Evolutionary conservation across 225 moss, liverwort and hornwort genomes (phyloP), one percentile per base, ranked within the genome.

Genomic region (Polytrichum formosum): DNA sequence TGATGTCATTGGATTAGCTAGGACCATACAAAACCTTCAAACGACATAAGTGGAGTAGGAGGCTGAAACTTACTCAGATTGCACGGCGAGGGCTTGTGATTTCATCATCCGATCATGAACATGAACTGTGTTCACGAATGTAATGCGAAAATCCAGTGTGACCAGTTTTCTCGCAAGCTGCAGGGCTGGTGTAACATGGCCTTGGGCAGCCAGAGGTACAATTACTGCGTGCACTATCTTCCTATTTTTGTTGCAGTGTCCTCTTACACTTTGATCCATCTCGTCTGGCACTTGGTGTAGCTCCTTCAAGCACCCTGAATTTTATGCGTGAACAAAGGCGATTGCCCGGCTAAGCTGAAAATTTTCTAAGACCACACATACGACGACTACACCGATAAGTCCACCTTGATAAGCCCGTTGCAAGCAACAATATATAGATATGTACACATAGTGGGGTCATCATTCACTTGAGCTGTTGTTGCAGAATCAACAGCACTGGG

Each of bases 101-200:
- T 58, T 56, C 71, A 71, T 69, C 17, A 85, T 31, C 19, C 65
- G 70, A 0, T 79, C 85, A 6, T 74, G 73, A 61, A 65, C 33
- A 22, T 81, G 64, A 0, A 26, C 35, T 37, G 78, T 81, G 65
- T 71, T 81, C 67, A 85, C 78, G 56, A 85, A 76, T 4, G 81
- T 85, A 20, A 81, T 70, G 31, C 64, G 71, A 16, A 85, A 81
- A 35, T 68, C 81, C n/a, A 21, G 17, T 7, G 20, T 63, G 3
- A 75, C 77, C 17, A 82, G 63, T 7, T 77, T 78, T 72, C 67
- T 79, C 26, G 85, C 79, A n/a, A 85, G 70, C 46, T 80, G 85
- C 75, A 85, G 61, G 67, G 6, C 9, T 6, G 85, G 82, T 0
- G 79, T 79, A 6, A 79, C 9, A 56, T 79, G 82, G 1, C 85